Evolutionary conservation across 1,284 basidiomycete species (phyloP).

Genomic region (Trametes polyzona): DNA sequence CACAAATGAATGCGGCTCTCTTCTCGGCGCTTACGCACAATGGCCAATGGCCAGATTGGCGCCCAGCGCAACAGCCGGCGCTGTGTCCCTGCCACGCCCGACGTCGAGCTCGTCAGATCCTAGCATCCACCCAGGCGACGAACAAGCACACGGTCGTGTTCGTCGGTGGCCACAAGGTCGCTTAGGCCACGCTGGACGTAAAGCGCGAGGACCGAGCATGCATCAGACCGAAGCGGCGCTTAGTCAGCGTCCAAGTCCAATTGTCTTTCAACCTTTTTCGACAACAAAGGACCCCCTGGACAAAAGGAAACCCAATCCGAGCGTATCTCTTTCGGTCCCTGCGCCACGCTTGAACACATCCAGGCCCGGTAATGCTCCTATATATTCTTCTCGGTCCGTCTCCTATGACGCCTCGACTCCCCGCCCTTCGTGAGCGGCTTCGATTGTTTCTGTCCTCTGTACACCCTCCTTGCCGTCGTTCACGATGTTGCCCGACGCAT

Average conservation of each 20-base stretch:
- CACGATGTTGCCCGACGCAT: conserved; percentile 16
- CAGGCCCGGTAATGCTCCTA: conserved; percentile 14
- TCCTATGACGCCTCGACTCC: neutral
- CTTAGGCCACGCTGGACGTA: neutral
- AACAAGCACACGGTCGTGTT: neutral
- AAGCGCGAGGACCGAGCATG: conserved; percentile 3
- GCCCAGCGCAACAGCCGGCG: neutral
- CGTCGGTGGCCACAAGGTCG: neutral
- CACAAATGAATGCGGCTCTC: neutral
- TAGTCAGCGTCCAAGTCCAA: conserved; percentile 16
- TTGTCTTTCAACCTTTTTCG: conserved; percentile 27
- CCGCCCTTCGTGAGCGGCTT: conserved; percentile 11
- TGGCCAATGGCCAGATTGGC: conserved; percentile 1
- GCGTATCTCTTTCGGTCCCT: conserved; percentile 17
- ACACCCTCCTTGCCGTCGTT: conserved; percentile 1
- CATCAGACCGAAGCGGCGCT: conserved; percentile 13
- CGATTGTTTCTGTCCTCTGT: conserved; percentile 6
- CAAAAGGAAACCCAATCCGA: conserved; percentile 29
- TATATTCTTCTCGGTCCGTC: conserved; percentile 14
- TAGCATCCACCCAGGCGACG: neutral
- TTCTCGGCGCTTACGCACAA: conserved; percentile 5
- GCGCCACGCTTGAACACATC: conserved; percentile 1
- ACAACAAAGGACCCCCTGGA: conserved; percentile 26
- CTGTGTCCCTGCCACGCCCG: neutral
- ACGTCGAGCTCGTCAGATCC: conserved; percentile 1